Conservation (phyloP, 768 basidiomycete genomes). For the Mycena belliarum region DNA sequence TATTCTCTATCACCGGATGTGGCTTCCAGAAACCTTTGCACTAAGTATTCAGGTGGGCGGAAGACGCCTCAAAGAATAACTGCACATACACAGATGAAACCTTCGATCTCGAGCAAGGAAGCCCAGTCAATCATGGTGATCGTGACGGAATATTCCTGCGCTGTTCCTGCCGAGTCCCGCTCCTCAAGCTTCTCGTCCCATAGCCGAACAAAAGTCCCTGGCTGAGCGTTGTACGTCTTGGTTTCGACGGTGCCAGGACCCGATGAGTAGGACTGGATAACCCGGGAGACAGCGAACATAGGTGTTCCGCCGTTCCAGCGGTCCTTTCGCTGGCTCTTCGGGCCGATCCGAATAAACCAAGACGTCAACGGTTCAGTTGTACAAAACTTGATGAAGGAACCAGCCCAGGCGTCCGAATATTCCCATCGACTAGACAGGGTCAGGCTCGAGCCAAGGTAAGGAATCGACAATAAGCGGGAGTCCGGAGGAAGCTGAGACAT, state of each 20-base stretch:
- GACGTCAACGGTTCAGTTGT: neutral
- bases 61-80: neutral
- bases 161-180: too few species aligned
- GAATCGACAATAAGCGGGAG: neutral
- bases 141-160: neutral
- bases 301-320: conserved; percentile 16
- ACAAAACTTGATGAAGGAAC: conserved; percentile 2
- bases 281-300: conserved; percentile 10
- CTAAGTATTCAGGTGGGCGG: neutral
- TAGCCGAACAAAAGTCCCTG: neutral
- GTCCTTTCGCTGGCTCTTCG: conserved; percentile 10
- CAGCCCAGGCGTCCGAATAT: conserved; percentile 2
- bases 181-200: neutral
- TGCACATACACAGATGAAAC: neutral
- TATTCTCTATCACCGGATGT: neutral
- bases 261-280: neutral
- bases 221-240: neutral
- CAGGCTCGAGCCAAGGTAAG: neutral
- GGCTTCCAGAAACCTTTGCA: neutral
- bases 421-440: conserved; percentile 5
- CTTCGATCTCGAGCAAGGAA: conserved; percentile 12
- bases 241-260: neutral
- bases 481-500: neutral
- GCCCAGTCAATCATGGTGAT: conserved; percentile 16
- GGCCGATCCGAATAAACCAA: neutral